Base-by-base conservation (phyloP, 768 basidiomycete genomes). In the Tricholomella constricta region DNA sequence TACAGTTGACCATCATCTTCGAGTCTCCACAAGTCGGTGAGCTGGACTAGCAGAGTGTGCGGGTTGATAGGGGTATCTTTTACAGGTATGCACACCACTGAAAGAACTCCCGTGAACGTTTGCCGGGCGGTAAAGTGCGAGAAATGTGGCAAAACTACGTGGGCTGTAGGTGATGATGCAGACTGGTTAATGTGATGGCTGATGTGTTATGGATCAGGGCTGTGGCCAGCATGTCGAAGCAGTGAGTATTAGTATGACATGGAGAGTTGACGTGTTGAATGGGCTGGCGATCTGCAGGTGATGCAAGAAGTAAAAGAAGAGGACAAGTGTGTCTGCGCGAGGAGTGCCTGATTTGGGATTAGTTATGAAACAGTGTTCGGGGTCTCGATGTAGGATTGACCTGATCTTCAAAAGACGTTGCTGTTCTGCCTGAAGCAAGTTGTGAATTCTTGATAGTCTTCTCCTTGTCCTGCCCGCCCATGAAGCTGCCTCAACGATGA, bases 61-160 rank as follows among this genome's bases (percentile, higher is more conserved):
- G n/a, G n/a, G n/a, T n/a, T n/a, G n/a, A n/a, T n/a, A n/a, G n/a
- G n/a, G n/a, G n/a, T n/a, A n/a, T n/a, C n/a, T n/a, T n/a, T n/a
- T n/a, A n/a, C n/a, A n/a, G n/a, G n/a, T n/a, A n/a, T n/a, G n/a
- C n/a, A n/a, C n/a, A n/a, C n/a, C n/a, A n/a, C n/a, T n/a, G n/a
- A n/a, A n/a, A n/a, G n/a, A n/a, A 44, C 68, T 58, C 82, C 78
- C 50, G 77, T 75, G 56, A 72, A 87, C 63, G 60, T 68, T 53
- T 90, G 88, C 72, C 78, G 68, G 65, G 58, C 68, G 55, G 83
- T 85, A 52, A 75, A 76, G 52, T 90, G 88, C 70, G 69, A 67
- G 46, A 72, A 68, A 53, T 90, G 88, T 67, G 77, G 78, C 45
- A 89, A 89, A 77, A 82, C 72, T 22, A 89, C 84, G 17, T 90